A percentile compares a stretch with the other conserved stretches of the same genome.
These are phyloP conservation scores for Epithemia pelagica DNA, from an alignment of 108 stramenopile species.

Conservation along the genomic window DNA sequence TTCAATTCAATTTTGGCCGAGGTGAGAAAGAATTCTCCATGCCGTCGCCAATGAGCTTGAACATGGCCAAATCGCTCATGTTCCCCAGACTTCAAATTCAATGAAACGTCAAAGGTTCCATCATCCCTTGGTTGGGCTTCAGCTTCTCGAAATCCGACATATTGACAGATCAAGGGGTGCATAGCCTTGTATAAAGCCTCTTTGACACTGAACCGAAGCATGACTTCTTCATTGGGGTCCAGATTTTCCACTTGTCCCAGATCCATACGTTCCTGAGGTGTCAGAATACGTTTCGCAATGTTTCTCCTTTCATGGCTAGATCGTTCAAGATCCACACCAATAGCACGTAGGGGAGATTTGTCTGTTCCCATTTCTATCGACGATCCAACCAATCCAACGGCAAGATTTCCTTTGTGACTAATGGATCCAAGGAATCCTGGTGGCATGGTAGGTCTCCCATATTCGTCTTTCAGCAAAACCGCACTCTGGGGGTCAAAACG, in stretches of 20 bases:
- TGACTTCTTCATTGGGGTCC: slow-evolving; percentile 48
- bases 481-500: background rate
- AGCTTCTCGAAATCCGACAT: slow-evolving; percentile 80
- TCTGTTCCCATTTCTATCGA: slow-evolving; percentile 7
- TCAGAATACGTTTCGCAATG: slow-evolving; percentile 59
- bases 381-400: slow-evolving; percentile 34
- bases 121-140: slow-evolving; percentile 62
- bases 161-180: slow-evolving; percentile 73
- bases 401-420: slow-evolving; percentile 56
- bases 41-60: slow-evolving; percentile 55
- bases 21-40: slow-evolving; percentile 22
- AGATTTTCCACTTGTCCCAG: slow-evolving; percentile 46
- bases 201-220: slow-evolving; percentile 79
- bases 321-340: slow-evolving; percentile 76
- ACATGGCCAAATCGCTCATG: slow-evolving; percentile 32
- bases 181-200: slow-evolving; percentile 84
- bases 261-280: slow-evolving; percentile 38
- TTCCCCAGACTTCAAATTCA: slow-evolving; percentile 33
- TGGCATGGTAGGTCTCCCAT: slow-evolving; percentile 62
- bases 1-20: slow-evolving; percentile 18
- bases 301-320: slow-evolving; percentile 32
- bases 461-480: slow-evolving; percentile 38
- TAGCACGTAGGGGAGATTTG: slow-evolving; percentile 25
- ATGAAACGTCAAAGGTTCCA: slow-evolving; percentile 60
- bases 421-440: slow-evolving; percentile 55